Evolutionary conservation across 768 basidiomycete genomes (phyloP).

Genomic region (Candolleomyces eurysporus): DNA sequence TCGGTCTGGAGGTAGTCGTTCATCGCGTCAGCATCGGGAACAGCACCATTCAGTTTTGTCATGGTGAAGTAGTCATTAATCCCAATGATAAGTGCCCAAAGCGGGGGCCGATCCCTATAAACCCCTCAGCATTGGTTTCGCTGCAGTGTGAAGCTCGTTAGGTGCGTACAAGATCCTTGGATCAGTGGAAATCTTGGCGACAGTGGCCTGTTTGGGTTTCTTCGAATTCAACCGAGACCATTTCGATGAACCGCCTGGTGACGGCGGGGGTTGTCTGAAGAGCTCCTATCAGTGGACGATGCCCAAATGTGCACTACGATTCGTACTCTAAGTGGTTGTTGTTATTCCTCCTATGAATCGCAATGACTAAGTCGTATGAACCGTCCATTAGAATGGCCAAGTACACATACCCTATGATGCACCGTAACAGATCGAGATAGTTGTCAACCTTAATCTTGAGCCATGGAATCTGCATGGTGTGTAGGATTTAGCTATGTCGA

Average conservation of each 20-base stretch:
- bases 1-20: slow-evolving; percentile 27
- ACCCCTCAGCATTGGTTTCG: not conserved
- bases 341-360: not conserved
- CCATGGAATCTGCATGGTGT: not conserved
- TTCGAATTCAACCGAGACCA: not conserved
- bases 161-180: not conserved
- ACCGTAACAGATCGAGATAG: not conserved
- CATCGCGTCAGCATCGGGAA: slow-evolving; percentile 38
- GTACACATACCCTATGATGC: not conserved
- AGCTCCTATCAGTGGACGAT: not conserved
- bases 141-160: not conserved
- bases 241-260: not conserved
- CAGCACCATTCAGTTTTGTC: slow-evolving; percentile 31
- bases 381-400: not conserved
- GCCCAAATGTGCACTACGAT: too few species aligned
- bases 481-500: too few species aligned
- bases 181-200: not conserved
- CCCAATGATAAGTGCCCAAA: not conserved
- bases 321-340: not conserved
- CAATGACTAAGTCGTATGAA: not conserved
- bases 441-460: not conserved
- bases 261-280: not conserved
- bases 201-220: not conserved
- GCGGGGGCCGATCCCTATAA: not conserved
- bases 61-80: slow-evolving; percentile 18